A percentile compares a stretch with the other conserved stretches of the same genome.
These are phyloP conservation scores for Acacia concinna DNA, from an alignment of 331 rosid genomes.

Conservation along the genomic window DNA sequence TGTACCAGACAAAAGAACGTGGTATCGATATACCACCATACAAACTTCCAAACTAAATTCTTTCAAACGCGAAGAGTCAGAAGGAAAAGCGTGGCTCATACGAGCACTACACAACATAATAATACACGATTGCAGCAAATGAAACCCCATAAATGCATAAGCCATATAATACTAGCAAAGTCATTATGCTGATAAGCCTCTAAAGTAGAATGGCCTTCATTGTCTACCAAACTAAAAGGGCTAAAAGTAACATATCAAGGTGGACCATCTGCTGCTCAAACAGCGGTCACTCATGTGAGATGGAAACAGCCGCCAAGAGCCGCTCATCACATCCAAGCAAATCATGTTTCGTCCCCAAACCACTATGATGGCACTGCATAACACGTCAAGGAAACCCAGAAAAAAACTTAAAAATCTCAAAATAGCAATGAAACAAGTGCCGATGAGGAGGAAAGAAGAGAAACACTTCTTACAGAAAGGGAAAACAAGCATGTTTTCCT, in stretches of 20 bases:
- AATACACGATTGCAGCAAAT: conserved; percentile 26
- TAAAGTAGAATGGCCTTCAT: not conserved
- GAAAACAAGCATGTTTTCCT: not conserved
- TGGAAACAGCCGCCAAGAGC: conserved; percentile 4
- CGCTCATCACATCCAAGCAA: not conserved
- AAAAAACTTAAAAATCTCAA: not conserved
- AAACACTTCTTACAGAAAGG: not conserved
- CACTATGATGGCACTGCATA: conserved; percentile 77
- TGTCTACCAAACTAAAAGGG: conserved; percentile 25
- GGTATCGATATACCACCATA: not conserved
- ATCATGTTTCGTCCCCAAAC: conserved; percentile 8
- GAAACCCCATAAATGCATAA: conserved; percentile 25
- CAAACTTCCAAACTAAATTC: conserved; percentile 13
- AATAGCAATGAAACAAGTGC: not conserved
- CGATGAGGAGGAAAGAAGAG: not conserved
- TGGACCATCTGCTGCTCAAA: conserved; percentile 7
- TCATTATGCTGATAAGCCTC: conserved; percentile 8
- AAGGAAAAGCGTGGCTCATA: not conserved
- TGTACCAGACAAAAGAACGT: not conserved
- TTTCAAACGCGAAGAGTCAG: not conserved
- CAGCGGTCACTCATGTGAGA: not conserved
- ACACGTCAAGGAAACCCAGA: not conserved
- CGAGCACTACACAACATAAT: conserved; percentile 18
- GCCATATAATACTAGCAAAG: conserved; percentile 7
- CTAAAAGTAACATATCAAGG: conserved; percentile 19